A percentile compares a stretch with the other conserved stretches of the same genome.
Evolutionary conservation across 768 basidiomycete species (phyloP).

Genomic region (Leccinum obscurum): DNA sequence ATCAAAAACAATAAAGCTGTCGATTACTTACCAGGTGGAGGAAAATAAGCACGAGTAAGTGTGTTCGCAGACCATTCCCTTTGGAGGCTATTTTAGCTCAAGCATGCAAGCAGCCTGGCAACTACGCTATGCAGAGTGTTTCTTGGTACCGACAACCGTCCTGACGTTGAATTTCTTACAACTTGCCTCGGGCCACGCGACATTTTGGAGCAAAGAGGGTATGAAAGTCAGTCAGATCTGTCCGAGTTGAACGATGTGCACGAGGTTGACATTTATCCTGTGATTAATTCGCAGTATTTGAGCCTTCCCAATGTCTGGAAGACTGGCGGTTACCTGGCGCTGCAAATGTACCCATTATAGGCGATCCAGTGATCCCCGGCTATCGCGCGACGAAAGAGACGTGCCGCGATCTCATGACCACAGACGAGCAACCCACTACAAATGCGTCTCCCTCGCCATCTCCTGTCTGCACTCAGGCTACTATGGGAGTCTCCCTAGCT

Average conservation of each 20-base stretch:
- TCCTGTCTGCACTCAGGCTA: too few relatives aligned
- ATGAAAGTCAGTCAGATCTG: conserved; percentile 55
- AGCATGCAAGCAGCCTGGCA: conserved; percentile 58
- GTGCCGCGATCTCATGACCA: too few relatives aligned
- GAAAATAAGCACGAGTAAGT: conserved; percentile 85
- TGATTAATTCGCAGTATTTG: too few relatives aligned
- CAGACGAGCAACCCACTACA: too few relatives aligned
- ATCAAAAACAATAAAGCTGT: conserved; percentile 61
- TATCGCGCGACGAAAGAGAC: too few relatives aligned
- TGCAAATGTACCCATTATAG: too few relatives aligned
- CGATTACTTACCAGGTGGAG: conserved; percentile 65
- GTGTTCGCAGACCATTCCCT: neutral
- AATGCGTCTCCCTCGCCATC: too few relatives aligned
- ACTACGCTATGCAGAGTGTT: conserved; percentile 45
- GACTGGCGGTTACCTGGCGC: conserved; percentile 35
- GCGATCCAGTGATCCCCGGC: too few relatives aligned
- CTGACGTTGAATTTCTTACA: conserved; percentile 85
- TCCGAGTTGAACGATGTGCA: neutral
- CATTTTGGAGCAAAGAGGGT: conserved; percentile 75
- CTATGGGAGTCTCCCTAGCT: too few relatives aligned
- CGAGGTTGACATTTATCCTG: conserved; percentile 6
- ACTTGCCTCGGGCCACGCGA: conserved; percentile 86
- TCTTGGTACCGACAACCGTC: conserved; percentile 53
- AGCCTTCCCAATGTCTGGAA: neutral
- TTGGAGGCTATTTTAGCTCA: neutral